Evolutionary conservation across 345 rosid genomes (phyloP), one percentile per base, ranked within the genome.

Genomic region (Hibiscus trionum): DNA sequence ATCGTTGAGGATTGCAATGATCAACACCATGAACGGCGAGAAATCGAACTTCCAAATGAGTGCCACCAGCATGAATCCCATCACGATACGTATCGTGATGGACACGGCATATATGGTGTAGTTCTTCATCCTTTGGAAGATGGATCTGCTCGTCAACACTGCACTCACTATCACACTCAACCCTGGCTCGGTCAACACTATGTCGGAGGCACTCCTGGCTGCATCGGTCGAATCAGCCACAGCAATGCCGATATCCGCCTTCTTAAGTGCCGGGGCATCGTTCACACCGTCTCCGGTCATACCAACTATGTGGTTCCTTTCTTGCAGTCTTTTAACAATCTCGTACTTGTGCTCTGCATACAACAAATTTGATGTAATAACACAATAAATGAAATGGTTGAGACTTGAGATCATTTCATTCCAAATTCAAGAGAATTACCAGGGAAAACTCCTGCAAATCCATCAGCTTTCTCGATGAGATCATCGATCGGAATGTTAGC

Each of bases 241-340:
- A 0, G 93, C 96, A 24, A 90, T 90, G 33, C 93, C 96, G n/a
- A 90, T 90, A 42, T 90, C 96, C 2, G 96, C 93, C 79, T 85
- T 90, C 78, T 90, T 90, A 6, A 90, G 81, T 7, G 93, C 91
- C 0, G 93, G 96, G 44, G 96, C 96, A 71, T 90, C 93, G 26
- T 90, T 90, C 27, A 90, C 93, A 70, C 96, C 93, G 60, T 90
- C 96, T 72, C 96, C 90, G 1, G 96, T 90, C 96, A 90, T 90
- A 7, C 96, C 96, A 31, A 89, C 84, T 15, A 90, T 90, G 75
- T 90, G 96, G 12, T 88, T 87, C 81, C 88, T 83, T 31, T 90
- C 90, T 75, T 90, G 96, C 61, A 90, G 81, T 75, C 79, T 88
- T 81, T 77, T 88, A 29, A 90, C 91, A 19, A 90, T 90, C 76